Evolutionary conservation across 2,329 filamentous ascomycete species (phyloP), one percentile per base, ranked within the genome.

Genomic region (Diaporthe amygdali): DNA sequence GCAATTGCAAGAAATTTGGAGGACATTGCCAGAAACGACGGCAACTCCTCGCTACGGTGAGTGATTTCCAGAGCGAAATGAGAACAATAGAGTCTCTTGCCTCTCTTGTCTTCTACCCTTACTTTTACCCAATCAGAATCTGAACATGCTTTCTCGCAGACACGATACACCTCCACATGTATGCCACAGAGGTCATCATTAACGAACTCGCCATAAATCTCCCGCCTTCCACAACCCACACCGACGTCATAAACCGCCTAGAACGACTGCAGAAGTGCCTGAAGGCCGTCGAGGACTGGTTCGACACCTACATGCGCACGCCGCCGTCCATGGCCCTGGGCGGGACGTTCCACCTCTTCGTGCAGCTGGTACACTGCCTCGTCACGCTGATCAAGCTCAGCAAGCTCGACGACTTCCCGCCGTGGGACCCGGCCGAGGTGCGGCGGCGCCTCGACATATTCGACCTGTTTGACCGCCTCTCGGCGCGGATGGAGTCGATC

Each of bases 401-500:
- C 15, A 74, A 78, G 4, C 68, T 81, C 9, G 79, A 83, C 54
- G 82, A 83, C 55, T 52, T 69, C 9, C 79, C 81, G 2, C 75
- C 77, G 0, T 84, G 83, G 82, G 81, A 84, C 75, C 77, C 81
- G 2, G 72, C 74, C 12, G 77, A 76, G 20, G 78, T 81, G 6
- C 75, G 77, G 15, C 73, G 74, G 49, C 76, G 76, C 6, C 66
- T 84, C n/a, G 79, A 83, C 59, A 71, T 84, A 22, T 70, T 82
- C 6, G 71, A 73, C n/a, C 73, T 81, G 25, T 73, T 77, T 39
- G 74, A 76, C 37, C 75, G 74, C 20, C 74, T 81, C 46, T 47
- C 67, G 14, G 47, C 54, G 12, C 49, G 56, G 14, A 72, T 72
- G 70, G 61, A 66, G 2, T 10, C 30, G 22, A 44, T 47, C 25